These are phyloP conservation scores for Fonsecaea erecta DNA, from an alignment of 2,329 filamentous ascomycete genomes.

Conservation along the genomic window DNA sequence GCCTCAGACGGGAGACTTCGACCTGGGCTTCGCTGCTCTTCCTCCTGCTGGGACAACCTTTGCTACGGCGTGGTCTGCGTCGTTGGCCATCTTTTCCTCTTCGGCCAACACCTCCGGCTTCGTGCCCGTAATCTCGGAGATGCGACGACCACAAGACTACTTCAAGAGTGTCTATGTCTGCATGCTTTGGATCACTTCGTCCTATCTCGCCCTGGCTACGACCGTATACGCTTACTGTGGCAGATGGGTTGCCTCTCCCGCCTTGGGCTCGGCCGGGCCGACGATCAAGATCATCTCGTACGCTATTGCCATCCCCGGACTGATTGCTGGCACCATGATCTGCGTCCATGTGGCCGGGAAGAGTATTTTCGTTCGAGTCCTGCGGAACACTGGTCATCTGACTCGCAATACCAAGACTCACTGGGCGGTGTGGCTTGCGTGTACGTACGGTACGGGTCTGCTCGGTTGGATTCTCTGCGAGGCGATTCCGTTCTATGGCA, in stretches of 20 bases:
- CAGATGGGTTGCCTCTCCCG: constrained; percentile 53
- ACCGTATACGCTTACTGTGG: constrained; percentile 56
- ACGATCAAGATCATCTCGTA: constrained; percentile 54
- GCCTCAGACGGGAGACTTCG: constrained; percentile 39
- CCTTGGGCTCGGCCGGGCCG: constrained; percentile 52
- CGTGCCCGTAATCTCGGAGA: constrained; percentile 48
- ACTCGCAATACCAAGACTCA: constrained; percentile 57
- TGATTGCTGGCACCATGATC: constrained; percentile 40
- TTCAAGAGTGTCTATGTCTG: constrained; percentile 42
- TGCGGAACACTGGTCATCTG: constrained; percentile 57
- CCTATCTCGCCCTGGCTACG: constrained; percentile 46
- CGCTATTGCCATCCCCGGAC: constrained; percentile 44
- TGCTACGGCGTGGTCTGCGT: constrained; percentile 39
- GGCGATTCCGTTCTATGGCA: constrained; percentile 61
- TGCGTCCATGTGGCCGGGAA: constrained; percentile 55
- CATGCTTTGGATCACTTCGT: constrained; percentile 43
- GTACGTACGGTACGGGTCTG: constrained; percentile 7
- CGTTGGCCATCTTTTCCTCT: constrained; percentile 41
- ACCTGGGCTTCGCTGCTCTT: constrained; percentile 40
- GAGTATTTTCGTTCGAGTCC: constrained; percentile 61
- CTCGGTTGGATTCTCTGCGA: constrained; percentile 54
- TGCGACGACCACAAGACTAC: constrained; percentile 45
- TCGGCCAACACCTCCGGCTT: constrained; percentile 42
- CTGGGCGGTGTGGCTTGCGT: constrained; percentile 56
- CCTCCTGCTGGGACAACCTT: constrained; percentile 35